phyloP scores from a whole-genome alignment of 805 yeast species.

The Candida railenensis region DNA sequence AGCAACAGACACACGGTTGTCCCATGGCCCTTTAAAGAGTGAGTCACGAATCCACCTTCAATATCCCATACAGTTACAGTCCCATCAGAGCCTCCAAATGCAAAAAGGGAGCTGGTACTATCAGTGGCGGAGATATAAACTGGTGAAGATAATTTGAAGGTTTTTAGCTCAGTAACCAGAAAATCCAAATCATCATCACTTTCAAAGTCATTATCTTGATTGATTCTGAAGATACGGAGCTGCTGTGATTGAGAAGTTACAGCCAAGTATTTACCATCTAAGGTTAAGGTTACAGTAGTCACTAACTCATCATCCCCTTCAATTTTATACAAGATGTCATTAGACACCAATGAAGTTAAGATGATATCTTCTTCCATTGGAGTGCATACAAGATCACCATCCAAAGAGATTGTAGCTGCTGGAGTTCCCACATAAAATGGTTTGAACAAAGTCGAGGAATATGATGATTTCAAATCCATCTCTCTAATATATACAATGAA shows the following conservation, averaged over 20 bases:
- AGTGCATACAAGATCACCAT: slow-evolving; percentile 69
- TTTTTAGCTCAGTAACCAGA: slow-evolving; percentile 35
- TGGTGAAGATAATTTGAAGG: slow-evolving; percentile 70
- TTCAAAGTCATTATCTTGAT: slow-evolving; percentile 13
- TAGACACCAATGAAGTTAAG: slow-evolving; percentile 61
- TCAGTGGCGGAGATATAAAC: slow-evolving; percentile 78
- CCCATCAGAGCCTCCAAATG: slow-evolving; percentile 96
- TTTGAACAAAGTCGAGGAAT: slow-evolving; percentile 50
- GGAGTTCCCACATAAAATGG: slow-evolving; percentile 91
- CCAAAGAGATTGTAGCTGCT: slow-evolving; percentile 63
- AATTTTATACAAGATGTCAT: slow-evolving; percentile 55
- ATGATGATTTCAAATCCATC: slow-evolving; percentile 35
- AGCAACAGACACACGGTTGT: slow-evolving; percentile 74
- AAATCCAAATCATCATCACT: slow-evolving; percentile 12
- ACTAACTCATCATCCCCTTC: slow-evolving; percentile 85
- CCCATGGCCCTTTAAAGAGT: slow-evolving; percentile 90
- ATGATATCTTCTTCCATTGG: slow-evolving; percentile 77
- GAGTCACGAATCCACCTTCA: slow-evolving; percentile 84
- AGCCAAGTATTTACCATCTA: slow-evolving; percentile 70
- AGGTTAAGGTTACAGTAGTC: slow-evolving; percentile 72
- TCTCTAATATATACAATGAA: neutral
- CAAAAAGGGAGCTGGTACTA: slow-evolving; percentile 77
- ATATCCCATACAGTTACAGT: slow-evolving; percentile 89
- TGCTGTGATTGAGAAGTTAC: slow-evolving; percentile 83
- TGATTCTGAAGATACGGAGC: slow-evolving; percentile 56